Percentiles rank a stretch among this genome's conserved stretches.
Conservation (phyloP, 768 basidiomycete species). For the Tricholoma saponaceum region DNA sequence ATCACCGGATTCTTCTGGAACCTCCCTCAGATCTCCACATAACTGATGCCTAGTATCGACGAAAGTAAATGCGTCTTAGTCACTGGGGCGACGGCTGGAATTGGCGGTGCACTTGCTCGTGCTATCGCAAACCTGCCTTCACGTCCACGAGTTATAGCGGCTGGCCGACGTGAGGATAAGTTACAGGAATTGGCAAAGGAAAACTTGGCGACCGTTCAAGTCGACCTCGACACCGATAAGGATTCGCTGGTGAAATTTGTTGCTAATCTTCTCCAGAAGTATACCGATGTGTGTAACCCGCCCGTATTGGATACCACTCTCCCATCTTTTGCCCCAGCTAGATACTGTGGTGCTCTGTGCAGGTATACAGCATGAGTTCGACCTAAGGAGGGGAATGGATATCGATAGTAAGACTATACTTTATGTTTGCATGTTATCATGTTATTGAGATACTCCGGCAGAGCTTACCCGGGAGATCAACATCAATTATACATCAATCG, state of each 20-base stretch:
- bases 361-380: constrained; percentile 46
- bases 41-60: constrained; percentile 7
- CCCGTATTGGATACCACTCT: neutral
- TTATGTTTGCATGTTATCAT: neutral
- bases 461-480: constrained; percentile 44
- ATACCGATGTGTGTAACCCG: constrained; percentile 40
- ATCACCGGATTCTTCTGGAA: neutral
- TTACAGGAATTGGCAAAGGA: constrained; percentile 42
- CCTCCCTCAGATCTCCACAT: neutral
- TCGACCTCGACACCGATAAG: constrained; percentile 40
- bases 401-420: constrained; percentile 30
- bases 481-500: constrained; percentile 49
- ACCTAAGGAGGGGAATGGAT: constrained; percentile 42
- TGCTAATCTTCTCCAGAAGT: constrained; percentile 34
- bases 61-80: constrained; percentile 20
- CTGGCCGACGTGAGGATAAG: constrained; percentile 49
- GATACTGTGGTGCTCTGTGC: constrained; percentile 53
- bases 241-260: constrained; percentile 37
- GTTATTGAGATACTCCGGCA: constrained; percentile 17
- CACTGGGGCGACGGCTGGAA: constrained; percentile 13
- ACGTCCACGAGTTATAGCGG: constrained; percentile 45
- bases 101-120: constrained; percentile 50
- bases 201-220: constrained; percentile 35
- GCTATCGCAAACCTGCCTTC: constrained; percentile 43
- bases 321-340: constrained; percentile 30